Conservation (phyloP, 345 rosid species). For the Gossypium australe region DNA sequence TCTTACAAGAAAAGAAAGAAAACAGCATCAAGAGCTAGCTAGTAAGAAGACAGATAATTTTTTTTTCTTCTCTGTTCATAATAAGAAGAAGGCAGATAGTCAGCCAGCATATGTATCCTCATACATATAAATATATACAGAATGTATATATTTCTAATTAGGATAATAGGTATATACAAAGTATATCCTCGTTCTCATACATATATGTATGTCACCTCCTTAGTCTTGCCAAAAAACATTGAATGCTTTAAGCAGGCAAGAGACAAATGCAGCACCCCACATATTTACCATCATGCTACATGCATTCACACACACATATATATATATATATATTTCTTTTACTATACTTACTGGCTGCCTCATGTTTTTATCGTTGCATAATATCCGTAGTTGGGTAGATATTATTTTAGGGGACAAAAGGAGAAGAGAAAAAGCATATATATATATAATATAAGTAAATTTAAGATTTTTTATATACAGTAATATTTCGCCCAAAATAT, state of each 20-base stretch:
- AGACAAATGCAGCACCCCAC: slow-evolving; percentile 11
- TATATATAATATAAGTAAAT: not conserved
- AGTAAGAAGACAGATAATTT: not conserved
- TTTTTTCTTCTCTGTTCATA: too few relatives aligned
- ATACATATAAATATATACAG: not conserved
- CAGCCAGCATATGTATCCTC: too few relatives aligned
- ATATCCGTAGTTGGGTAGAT: not conserved
- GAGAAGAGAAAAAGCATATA: not conserved
- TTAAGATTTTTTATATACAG: too few relatives aligned
- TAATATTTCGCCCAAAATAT: too few relatives aligned
- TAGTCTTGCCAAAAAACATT: slow-evolving; percentile 1
- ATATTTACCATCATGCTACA: not conserved
- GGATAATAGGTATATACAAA: not conserved
- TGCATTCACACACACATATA: too few relatives aligned
- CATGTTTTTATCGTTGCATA: not conserved
- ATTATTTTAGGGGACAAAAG: not conserved
- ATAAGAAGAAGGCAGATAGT: not conserved
- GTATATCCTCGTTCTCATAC: not conserved
- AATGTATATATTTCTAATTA: not conserved
- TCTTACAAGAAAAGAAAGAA: not conserved
- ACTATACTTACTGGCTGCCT: not conserved
- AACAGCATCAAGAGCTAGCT: not conserved
- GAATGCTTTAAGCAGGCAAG: slow-evolving; percentile 8
- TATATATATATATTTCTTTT: not conserved
- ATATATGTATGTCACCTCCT: not conserved